Evolutionary conservation across 225 moss, liverwort and hornwort species (phyloP).

Genomic region (Rhytidiadelphus loreus): DNA sequence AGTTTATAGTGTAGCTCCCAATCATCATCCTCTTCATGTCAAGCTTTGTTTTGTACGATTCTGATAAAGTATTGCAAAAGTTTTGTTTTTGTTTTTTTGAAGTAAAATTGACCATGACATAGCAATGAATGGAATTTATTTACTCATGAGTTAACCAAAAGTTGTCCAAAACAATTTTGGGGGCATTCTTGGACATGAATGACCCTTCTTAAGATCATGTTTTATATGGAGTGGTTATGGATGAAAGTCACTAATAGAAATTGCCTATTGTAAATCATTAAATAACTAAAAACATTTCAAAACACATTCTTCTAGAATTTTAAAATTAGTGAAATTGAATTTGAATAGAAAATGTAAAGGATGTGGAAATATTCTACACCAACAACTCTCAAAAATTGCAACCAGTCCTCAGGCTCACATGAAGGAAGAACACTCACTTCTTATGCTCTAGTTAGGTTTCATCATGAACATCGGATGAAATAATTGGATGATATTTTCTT

Average conservation of each 20-base stretch:
- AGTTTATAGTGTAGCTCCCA: background rate
- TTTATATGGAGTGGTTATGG: background rate
- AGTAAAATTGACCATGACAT: background rate
- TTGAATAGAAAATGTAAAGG: background rate
- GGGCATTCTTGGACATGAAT: background rate
- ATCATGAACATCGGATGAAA: background rate
- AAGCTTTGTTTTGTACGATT: background rate
- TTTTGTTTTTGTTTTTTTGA: no score
- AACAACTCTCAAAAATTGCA: background rate
- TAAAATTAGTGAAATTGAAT: background rate
- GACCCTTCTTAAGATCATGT: background rate
- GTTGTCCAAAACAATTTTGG: background rate
- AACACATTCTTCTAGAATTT: background rate
- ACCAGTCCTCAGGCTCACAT: accelerated
- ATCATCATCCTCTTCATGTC: background rate
- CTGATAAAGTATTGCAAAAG: background rate
- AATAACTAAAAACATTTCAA: background rate
- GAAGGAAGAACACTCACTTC: accelerated
- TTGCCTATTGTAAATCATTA: background rate
- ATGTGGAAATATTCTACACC: background rate
- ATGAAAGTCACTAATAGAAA: background rate
- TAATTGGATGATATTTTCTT: no score
- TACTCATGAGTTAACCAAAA: background rate
- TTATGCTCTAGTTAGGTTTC: accelerated
- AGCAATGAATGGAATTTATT: background rate